These are phyloP conservation scores for Bauhinia variegata DNA, from an alignment of 306 rosid species.

Conservation along the genomic window DNA sequence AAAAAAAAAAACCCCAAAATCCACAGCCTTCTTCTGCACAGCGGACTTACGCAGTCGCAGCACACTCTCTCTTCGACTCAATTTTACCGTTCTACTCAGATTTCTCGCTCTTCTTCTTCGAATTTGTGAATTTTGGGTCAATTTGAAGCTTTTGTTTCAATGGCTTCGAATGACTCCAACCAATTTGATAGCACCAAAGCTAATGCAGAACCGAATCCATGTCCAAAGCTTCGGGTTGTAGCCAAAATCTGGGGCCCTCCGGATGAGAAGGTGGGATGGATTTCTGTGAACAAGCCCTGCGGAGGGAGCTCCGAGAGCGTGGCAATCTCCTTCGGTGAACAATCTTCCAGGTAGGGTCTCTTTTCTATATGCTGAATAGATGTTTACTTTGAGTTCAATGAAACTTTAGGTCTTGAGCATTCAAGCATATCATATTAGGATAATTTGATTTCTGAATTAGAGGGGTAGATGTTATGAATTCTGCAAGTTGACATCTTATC, in stretches of 20 bases:
- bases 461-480: neutral
- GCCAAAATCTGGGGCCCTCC: slow-evolving; percentile 56
- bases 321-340: slow-evolving; percentile 59
- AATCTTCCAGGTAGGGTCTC: slow-evolving; percentile 54
- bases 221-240: slow-evolving; percentile 56
- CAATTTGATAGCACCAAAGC: slow-evolving; percentile 25
- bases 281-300: slow-evolving; percentile 57
- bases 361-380: neutral
- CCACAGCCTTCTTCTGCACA: too few species aligned
- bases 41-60: too few species aligned
- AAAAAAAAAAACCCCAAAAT: too few species aligned
- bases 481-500: neutral
- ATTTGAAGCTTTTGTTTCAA: slow-evolving; percentile 9
- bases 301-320: slow-evolving; percentile 52
- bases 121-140: neutral
- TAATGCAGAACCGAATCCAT: slow-evolving; percentile 4
- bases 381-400: neutral
- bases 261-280: slow-evolving; percentile 43
- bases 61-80: too few species aligned
- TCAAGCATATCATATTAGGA: neutral
- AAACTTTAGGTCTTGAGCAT: neutral
- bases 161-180: slow-evolving; percentile 50
- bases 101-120: too few species aligned
- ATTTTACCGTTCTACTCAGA: too few species aligned
- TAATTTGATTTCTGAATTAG: neutral